phyloP scores from a whole-genome alignment of 2,329 filamentous ascomycete genomes.

The Huntiella moniliformis region DNA sequence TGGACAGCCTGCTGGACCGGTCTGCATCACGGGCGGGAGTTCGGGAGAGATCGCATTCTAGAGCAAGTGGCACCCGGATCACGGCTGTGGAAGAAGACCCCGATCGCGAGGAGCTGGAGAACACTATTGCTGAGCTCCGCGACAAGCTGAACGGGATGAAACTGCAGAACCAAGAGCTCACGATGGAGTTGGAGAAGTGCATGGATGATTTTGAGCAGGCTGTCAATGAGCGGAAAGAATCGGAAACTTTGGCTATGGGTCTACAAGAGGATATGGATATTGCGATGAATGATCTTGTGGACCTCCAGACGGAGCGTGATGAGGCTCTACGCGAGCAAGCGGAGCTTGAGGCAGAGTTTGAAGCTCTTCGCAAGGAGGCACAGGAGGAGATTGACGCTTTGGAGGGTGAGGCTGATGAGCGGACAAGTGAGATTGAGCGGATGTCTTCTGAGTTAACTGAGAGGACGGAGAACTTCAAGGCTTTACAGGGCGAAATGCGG shows the following conservation, averaged over 20 bases:
- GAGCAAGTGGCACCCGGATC: slow-evolving; percentile 51
- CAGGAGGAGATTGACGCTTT: slow-evolving; percentile 48
- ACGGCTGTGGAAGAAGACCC: slow-evolving; percentile 46
- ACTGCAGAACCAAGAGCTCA: slow-evolving; percentile 75
- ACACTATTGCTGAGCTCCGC: slow-evolving; percentile 61
- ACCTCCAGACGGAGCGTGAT: slow-evolving; percentile 66
- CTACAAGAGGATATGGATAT: slow-evolving; percentile 69
- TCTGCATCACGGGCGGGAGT: slow-evolving; percentile 65
- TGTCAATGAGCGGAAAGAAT: slow-evolving; percentile 41
- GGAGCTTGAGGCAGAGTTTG: slow-evolving; percentile 41
- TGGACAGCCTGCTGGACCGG: slow-evolving; percentile 86
- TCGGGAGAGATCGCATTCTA: slow-evolving; percentile 53
- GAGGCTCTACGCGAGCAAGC: slow-evolving; percentile 54
- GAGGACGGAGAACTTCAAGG: slow-evolving; percentile 69
- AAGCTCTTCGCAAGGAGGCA: slow-evolving; percentile 40
- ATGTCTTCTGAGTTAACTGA: slow-evolving; percentile 55
- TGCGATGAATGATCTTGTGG: slow-evolving; percentile 60
- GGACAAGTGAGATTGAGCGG: slow-evolving; percentile 49
- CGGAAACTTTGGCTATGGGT: slow-evolving; percentile 37
- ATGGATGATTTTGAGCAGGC: slow-evolving; percentile 62
- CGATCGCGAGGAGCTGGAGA: slow-evolving; percentile 74
- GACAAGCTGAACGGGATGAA: slow-evolving; percentile 77
- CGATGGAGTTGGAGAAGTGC: slow-evolving; percentile 62
- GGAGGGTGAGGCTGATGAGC: slow-evolving; percentile 54
- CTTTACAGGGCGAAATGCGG: slow-evolving; percentile 87